Evolutionary conservation across 2,329 filamentous ascomycete species (phyloP).

Genomic region (Pezicula radicicola): DNA sequence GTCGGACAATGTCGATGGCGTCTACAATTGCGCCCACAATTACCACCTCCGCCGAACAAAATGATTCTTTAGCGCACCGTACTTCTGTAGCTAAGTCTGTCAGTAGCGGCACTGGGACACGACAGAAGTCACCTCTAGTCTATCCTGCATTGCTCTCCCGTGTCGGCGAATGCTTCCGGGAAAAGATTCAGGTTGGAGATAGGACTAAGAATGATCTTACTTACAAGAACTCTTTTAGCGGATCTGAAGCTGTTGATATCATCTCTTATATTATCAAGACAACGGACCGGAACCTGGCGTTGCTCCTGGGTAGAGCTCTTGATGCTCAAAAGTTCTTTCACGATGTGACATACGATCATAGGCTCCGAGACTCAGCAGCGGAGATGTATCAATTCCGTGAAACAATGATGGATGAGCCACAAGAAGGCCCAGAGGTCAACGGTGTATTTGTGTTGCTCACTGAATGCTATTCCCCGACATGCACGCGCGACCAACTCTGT

Average conservation of each 20-base stretch:
- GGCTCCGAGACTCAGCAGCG: constrained; percentile 85
- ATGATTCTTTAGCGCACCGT: constrained; percentile 44
- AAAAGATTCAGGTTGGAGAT: constrained; percentile 81
- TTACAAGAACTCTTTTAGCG: constrained; percentile 96
- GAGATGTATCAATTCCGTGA: constrained; percentile 98
- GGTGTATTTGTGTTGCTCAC: constrained; percentile 95
- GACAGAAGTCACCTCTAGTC: constrained; percentile 70
- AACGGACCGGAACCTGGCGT: constrained; percentile 88
- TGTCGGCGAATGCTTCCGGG: constrained; percentile 88
- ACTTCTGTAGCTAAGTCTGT: constrained; percentile 49
- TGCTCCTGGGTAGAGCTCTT: constrained; percentile 84
- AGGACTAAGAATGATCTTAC: constrained; percentile 94
- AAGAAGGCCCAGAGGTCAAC: constrained; percentile 73
- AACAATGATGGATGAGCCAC: constrained; percentile 80
- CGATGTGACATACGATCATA: constrained; percentile 97
- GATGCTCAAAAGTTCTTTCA: constrained; percentile 99
- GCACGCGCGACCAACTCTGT: constrained; percentile 90
- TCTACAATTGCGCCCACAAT: constrained; percentile 76
- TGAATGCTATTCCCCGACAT: constrained; percentile 97
- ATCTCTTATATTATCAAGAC: constrained; percentile 97
- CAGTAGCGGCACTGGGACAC: constrained; percentile 23
- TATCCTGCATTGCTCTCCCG: constrained; percentile 93
- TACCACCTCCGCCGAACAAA: constrained; percentile 54
- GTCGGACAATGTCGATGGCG: constrained; percentile 86
- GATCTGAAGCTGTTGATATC: constrained; percentile 91